These are phyloP conservation scores for Psidium guajava DNA, from an alignment of 345 rosid species.

Conservation along the genomic window DNA sequence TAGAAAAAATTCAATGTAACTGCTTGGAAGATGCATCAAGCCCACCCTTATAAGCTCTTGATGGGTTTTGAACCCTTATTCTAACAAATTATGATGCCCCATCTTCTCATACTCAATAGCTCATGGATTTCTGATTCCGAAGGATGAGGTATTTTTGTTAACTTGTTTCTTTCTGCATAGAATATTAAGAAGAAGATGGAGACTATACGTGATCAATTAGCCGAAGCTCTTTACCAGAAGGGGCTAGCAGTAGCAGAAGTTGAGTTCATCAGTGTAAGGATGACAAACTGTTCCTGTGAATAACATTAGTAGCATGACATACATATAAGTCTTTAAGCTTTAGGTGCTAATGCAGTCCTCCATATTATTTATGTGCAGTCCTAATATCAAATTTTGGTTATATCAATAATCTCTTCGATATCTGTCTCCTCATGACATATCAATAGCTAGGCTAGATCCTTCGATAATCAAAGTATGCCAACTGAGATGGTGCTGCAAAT, in stretches of 20 bases:
- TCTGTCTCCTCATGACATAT: neutral
- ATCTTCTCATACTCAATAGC: neutral
- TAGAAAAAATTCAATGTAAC: neutral
- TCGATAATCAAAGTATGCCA: neutral
- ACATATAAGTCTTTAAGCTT: neutral
- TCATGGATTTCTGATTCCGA: neutral
- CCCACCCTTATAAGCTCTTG: neutral
- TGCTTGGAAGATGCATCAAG: neutral
- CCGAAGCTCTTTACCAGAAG: constrained; percentile 82
- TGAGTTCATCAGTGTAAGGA: constrained; percentile 17
- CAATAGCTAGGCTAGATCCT: neutral
- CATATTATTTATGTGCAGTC: neutral
- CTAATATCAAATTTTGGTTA: neutral
- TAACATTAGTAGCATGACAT: neutral
- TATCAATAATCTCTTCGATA: neutral
- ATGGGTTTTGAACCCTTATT: neutral
- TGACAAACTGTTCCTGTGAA: neutral
- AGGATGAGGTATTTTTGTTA: neutral
- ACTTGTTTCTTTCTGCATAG: constrained; percentile 16
- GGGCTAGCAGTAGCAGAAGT: constrained; percentile 66
- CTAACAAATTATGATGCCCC: neutral
- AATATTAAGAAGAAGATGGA: constrained; percentile 68
- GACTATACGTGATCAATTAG: constrained; percentile 67
- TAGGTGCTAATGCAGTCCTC: neutral
- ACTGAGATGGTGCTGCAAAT: neutral